A percentile compares a stretch with the other conserved stretches of the same genome.
These are phyloP conservation scores for Tricholoma flavovirens DNA, from an alignment of 768 basidiomycete species.

Conservation along the genomic window DNA sequence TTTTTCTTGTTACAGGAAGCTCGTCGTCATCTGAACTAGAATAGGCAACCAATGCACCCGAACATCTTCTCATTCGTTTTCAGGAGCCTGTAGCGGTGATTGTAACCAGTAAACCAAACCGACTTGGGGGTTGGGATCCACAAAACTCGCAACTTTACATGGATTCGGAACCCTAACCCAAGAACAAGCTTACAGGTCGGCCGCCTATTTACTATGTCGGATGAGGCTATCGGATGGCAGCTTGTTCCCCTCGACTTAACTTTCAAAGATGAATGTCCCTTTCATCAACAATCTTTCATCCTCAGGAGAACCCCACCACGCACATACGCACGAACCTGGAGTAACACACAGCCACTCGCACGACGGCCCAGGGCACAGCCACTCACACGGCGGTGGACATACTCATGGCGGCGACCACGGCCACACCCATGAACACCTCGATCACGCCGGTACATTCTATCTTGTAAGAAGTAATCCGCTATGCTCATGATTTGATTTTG, in stretches of 20 bases:
- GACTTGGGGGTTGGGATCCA: not conserved
- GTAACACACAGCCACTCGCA: conserved; percentile 39
- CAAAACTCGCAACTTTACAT: not conserved
- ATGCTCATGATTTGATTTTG: not conserved
- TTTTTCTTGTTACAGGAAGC: conserved; percentile 32
- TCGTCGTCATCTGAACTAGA: conserved; percentile 42
- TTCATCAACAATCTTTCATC: conserved; percentile 66
- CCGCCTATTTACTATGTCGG: not conserved
- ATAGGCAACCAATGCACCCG: conserved; percentile 40
- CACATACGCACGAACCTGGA: conserved; percentile 49
- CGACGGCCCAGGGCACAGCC: conserved; percentile 71
- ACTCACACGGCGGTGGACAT: conserved; percentile 66
- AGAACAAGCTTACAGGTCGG: not conserved
- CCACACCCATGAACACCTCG: conserved; percentile 91
- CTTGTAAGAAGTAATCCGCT: not conserved
- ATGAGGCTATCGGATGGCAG: not conserved
- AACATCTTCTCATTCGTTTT: conserved; percentile 31
- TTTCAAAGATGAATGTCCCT: conserved; percentile 50
- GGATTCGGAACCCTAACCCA: not conserved
- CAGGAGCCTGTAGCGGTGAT: not conserved
- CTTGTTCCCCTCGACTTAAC: not conserved
- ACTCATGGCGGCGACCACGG: conserved; percentile 81
- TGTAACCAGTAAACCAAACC: not conserved
- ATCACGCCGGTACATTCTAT: conserved; percentile 64
- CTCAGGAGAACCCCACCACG: conserved; percentile 23